Conservation (phyloP, 2,329 filamentous ascomycete genomes). For the Sporothrix globosa region DNA sequence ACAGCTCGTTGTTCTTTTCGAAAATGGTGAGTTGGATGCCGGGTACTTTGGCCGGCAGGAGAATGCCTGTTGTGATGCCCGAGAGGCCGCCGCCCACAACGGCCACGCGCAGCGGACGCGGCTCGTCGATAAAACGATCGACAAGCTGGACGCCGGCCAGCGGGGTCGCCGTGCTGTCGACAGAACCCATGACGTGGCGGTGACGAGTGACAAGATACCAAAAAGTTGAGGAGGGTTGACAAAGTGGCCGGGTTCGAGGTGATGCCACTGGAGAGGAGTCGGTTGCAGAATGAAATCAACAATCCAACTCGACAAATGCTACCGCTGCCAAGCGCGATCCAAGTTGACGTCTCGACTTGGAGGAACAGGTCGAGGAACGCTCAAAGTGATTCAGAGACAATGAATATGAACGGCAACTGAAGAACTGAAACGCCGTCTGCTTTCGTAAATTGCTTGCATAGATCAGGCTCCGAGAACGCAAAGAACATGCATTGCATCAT, state of each 20-base stretch:
- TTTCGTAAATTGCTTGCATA: no score
- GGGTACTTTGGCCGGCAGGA: slow-evolving; percentile 71
- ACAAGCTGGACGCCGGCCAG: slow-evolving; percentile 37
- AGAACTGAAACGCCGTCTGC: not conserved
- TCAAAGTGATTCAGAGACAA: not conserved
- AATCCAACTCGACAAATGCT: no score
- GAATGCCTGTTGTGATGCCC: slow-evolving; percentile 65
- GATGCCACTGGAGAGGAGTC: no score
- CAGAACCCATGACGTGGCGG: slow-evolving; percentile 24
- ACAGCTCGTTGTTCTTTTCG: slow-evolving; percentile 68
- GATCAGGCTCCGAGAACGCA: no score
- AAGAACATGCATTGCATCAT: not conserved
- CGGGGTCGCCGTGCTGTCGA: slow-evolving; percentile 4
- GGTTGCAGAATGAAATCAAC: no score
- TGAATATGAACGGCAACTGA: not conserved
- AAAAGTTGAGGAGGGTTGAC: no score
- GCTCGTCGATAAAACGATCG: slow-evolving; percentile 52
- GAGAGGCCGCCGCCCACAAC: slow-evolving; percentile 67
- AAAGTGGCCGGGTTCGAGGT: no score
- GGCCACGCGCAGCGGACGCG: slow-evolving; percentile 56
- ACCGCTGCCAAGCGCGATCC: no score
- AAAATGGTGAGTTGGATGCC: slow-evolving; percentile 66
- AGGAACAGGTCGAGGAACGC: no score
- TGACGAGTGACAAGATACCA: no score
- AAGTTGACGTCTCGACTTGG: no score